Conservation (phyloP, 2,329 filamentous ascomycete genomes). For the Byssothecium circinans region DNA sequence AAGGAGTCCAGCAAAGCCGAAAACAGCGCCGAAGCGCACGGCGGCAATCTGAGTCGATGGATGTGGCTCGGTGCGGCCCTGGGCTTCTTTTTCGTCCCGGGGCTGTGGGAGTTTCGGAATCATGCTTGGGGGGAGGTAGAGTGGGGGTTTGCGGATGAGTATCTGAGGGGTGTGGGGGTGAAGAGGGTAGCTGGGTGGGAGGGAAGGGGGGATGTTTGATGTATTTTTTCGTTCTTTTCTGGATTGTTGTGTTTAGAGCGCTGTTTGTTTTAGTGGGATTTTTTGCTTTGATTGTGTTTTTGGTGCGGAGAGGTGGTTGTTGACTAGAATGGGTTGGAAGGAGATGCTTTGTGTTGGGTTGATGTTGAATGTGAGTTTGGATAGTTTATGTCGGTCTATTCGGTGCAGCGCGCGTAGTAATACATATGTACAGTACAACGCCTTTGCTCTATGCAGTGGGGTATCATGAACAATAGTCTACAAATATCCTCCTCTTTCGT, state of each 20-base stretch:
- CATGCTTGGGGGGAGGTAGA: conserved; percentile 2
- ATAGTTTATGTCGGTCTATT: neutral
- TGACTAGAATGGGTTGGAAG: too few relatives aligned
- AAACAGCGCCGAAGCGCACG: neutral
- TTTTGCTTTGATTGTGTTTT: neutral
- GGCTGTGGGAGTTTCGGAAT: neutral
- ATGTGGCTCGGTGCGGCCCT: neutral
- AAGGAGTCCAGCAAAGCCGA: neutral
- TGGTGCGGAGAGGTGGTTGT: neutral
- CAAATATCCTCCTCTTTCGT: conserved; percentile 1
- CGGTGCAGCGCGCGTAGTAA: neutral
- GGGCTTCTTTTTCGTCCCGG: neutral
- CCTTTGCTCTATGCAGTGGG: conserved; percentile 6
- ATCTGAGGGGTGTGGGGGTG: neutral
- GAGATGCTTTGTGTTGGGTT: too few relatives aligned
- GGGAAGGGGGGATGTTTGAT: neutral
- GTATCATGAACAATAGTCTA: conserved; percentile 21
- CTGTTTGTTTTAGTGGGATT: neutral
- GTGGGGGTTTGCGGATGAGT: neutral
- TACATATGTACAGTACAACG: conserved; percentile 7
- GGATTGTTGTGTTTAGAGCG: neutral
- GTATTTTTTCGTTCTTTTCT: neutral
- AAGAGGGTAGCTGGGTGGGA: neutral
- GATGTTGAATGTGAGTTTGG: neutral
- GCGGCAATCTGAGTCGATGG: neutral